These are phyloP conservation scores for Chlorella ohadii DNA, from an alignment of 139 green algal species.

Conservation along the genomic window DNA sequence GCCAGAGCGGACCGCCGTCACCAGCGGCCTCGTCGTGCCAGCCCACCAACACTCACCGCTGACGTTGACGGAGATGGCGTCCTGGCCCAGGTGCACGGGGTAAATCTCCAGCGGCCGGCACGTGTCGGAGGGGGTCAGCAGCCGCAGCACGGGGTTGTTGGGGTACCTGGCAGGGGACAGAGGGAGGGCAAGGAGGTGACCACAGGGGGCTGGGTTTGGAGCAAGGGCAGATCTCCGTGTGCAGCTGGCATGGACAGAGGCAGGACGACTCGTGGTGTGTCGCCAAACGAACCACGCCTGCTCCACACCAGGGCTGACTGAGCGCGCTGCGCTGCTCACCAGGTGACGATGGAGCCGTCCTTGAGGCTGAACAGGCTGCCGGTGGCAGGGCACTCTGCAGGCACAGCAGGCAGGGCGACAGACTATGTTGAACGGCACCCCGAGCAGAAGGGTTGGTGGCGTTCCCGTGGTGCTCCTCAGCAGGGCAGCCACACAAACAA, in stretches of 20 bases:
- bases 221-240: too few species aligned
- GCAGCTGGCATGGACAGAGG: too few species aligned
- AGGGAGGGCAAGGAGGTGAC: too few species aligned
- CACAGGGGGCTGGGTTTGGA: too few species aligned
- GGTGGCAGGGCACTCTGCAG: constrained; percentile 92
- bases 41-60: neutral
- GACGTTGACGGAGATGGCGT: constrained; percentile 81
- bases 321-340: constrained; percentile 17
- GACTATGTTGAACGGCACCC: too few species aligned
- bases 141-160: constrained; percentile 87
- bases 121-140: constrained; percentile 81
- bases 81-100: constrained; percentile 80
- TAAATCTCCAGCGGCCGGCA: constrained; percentile 79
- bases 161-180: constrained; percentile 73
- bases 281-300: too few species aligned
- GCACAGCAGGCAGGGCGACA: constrained; percentile 35
- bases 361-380: constrained; percentile 90
- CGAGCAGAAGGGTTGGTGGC: too few species aligned
- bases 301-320: too few species aligned
- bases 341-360: constrained; percentile 89
- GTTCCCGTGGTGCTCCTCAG: too few species aligned
- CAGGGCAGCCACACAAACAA: neutral
- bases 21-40: too few species aligned
- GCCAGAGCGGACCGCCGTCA: too few species aligned
- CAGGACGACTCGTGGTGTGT: too few species aligned